Conservation (phyloP, 1,284 basidiomycete genomes). For the Malassezia dermatis region DNA sequence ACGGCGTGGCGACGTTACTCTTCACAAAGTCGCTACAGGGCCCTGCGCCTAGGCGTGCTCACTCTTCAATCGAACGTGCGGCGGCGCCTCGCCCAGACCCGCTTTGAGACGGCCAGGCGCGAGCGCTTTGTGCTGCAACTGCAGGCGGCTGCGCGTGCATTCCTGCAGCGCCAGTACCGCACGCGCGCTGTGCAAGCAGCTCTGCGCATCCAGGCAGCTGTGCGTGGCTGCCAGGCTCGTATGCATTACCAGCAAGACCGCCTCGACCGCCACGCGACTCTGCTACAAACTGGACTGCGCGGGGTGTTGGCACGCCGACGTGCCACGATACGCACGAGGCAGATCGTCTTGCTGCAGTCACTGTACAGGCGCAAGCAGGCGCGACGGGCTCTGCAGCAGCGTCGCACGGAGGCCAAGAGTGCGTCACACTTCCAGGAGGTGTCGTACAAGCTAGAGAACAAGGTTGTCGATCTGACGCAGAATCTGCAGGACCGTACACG, state of each 20-base stretch:
- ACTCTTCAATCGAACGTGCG: slow-evolving; percentile 90
- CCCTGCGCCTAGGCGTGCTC: slow-evolving; percentile 64
- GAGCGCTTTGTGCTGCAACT: slow-evolving; percentile 67
- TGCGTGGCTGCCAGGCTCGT: slow-evolving; percentile 71
- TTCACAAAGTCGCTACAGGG: slow-evolving; percentile 69
- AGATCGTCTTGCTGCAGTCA: slow-evolving; percentile 78
- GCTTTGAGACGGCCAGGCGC: slow-evolving; percentile 63
- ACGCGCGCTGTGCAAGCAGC: slow-evolving; percentile 60
- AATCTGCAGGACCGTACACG: slow-evolving; percentile 79
- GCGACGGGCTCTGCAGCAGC: slow-evolving; percentile 67
- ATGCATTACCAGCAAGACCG: slow-evolving; percentile 58
- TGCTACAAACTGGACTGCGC: slow-evolving; percentile 74
- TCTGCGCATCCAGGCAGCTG: slow-evolving; percentile 66
- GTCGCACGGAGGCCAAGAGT: slow-evolving; percentile 84
- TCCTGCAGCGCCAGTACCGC: slow-evolving; percentile 59
- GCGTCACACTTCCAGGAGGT: slow-evolving; percentile 98
- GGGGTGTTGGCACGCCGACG: slow-evolving; percentile 61
- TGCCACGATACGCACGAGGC: slow-evolving; percentile 3
- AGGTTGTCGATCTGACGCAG: slow-evolving; percentile 97
- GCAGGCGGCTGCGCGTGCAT: slow-evolving; percentile 65
- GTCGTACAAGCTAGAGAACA: slow-evolving; percentile 95
- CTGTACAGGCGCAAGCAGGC: slow-evolving; percentile 82
- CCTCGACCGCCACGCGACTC: slow-evolving; percentile 60
- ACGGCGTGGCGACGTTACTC: slow-evolving; percentile 86
- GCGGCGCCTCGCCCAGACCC: slow-evolving; percentile 63